These are phyloP conservation scores for Trichomonas gallinae DNA, from an alignment of 208 protist genomes.

Conservation along the genomic window DNA sequence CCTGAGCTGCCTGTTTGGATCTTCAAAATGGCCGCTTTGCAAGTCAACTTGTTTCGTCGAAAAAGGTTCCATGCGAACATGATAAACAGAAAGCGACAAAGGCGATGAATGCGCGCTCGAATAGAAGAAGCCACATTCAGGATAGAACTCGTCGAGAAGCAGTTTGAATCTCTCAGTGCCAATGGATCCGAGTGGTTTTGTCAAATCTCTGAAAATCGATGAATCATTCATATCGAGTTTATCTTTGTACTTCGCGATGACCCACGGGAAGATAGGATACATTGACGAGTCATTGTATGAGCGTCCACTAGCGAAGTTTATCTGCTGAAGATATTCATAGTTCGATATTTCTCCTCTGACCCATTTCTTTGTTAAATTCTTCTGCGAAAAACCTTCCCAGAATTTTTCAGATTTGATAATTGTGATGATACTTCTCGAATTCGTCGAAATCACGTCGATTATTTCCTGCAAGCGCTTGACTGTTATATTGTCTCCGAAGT, in stretches of 20 bases:
- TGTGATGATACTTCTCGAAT: neutral
- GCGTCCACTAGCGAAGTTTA: neutral
- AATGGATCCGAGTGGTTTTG: neutral
- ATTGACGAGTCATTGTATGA: neutral
- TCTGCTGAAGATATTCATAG: neutral
- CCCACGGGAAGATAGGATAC: neutral
- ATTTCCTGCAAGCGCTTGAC: neutral
- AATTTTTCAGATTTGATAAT: neutral
- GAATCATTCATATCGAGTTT: neutral
- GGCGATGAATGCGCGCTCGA: neutral
- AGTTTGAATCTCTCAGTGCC: neutral
- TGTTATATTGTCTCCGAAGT: neutral
- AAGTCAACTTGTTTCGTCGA: constrained; percentile 62
- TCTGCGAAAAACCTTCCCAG: neutral
- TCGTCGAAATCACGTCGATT: neutral
- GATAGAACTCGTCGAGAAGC: neutral
- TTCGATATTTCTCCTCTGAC: neutral
- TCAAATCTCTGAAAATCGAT: neutral
- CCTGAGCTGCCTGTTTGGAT: neutral
- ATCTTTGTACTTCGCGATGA: neutral
- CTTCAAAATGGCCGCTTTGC: constrained; percentile 63
- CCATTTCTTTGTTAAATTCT: neutral
- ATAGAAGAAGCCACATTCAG: neutral
- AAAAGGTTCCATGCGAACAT: constrained; percentile 90
- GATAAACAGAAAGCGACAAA: constrained; percentile 68